Evolutionary conservation across 768 basidiomycete genomes (phyloP).

Genomic region (Dentipellis fragilis): DNA sequence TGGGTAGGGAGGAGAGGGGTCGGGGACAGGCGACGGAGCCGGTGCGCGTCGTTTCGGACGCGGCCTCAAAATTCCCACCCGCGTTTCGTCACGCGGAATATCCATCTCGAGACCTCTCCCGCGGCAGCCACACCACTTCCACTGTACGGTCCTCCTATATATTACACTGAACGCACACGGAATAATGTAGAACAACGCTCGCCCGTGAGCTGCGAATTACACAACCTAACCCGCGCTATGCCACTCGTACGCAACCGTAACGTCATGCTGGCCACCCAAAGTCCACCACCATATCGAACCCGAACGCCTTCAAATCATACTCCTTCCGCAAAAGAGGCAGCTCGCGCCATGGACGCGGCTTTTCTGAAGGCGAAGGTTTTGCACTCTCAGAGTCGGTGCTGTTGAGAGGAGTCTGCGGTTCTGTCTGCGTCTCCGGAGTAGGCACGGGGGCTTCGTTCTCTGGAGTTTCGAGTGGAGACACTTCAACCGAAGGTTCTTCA

Average conservation of each 20-base stretch:
- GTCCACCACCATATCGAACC: slow-evolving; percentile 64
- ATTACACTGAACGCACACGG: background rate
- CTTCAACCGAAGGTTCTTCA: no score
- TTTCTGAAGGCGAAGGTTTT: no score
- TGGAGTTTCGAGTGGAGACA: no score
- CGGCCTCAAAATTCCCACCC: background rate
- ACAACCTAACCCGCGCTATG: background rate
- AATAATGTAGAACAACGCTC: slow-evolving; percentile 1
- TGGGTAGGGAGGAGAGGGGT: background rate
- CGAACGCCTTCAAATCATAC: slow-evolving; percentile 66
- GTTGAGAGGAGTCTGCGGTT: no score
- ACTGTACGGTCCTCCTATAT: background rate
- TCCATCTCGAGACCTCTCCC: no score
- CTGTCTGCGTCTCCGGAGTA: no score
- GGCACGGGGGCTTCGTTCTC: no score
- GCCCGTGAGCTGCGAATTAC: background rate
- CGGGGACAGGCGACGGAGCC: background rate
- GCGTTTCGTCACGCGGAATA: background rate
- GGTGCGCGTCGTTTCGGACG: background rate
- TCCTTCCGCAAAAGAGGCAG: slow-evolving; percentile 24
- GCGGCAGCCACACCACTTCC: background rate
- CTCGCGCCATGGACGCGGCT: background rate
- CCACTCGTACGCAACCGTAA: background rate
- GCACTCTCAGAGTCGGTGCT: no score
- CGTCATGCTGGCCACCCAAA: slow-evolving; percentile 47